Evolutionary conservation across 176 grass and related monocot species (phyloP), one percentile per base, ranked within the genome.

Genomic region (Avena atlantica): DNA sequence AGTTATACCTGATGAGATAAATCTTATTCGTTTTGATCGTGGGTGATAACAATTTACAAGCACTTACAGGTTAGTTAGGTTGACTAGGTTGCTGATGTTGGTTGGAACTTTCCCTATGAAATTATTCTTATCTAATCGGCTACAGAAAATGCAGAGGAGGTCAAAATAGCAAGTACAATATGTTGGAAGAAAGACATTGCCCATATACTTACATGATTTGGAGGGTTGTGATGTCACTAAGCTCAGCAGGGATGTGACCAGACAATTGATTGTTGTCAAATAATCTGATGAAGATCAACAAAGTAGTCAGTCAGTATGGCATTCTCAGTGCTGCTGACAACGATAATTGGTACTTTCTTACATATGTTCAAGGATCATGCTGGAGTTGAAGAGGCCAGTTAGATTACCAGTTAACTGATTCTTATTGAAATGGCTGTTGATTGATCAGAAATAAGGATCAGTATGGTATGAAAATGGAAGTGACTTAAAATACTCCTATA

Each of bases 181-280:
- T 65, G 20, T 74, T 87, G 68, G 68, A 87, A 80, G 9, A 69
- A 82, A 70, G 23, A 74, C 29, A 67, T 67, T 75, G 48, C 36
- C 34, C n/a, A 27, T 24, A 78, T 82, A 83, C 90, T 83, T 88
- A 92, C 86, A 92, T 47, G 78, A 79, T 11, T 10, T 82, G 21
- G 53, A 91, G 82, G 4, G 82, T 78, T 9, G 53, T 70, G 55
- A 88, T 78, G 31, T 63, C 13, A 85, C 90, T 65, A 78, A 91
- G 53, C 74, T 88, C 82, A 49, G 29, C 5, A 9, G 90, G 90
- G 79, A 92, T 89, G 11, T 9, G 9, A 62, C 83, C 90, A 79
- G 63, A 78, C 1, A 92, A 65, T 83, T 92, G 78, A 82, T 92
- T 92, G 47, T 27, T 86, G 67, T 92, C 86, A 83, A 92, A 92